These are phyloP conservation scores for Podaxis sp. DNA, from an alignment of 768 basidiomycete species.

Conservation along the genomic window DNA sequence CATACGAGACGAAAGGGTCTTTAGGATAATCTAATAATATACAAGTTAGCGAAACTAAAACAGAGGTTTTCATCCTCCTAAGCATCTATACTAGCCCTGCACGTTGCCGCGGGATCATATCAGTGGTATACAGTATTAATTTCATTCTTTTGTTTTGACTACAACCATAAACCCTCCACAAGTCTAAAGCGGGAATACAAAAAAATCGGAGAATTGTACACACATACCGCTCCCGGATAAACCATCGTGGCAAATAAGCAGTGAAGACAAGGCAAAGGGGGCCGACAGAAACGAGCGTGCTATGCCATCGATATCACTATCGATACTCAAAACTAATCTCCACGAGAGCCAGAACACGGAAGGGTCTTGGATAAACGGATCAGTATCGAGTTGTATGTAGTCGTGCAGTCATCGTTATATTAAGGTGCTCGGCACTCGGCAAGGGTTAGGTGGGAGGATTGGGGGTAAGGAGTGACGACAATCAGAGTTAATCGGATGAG, in stretches of 20 bases:
- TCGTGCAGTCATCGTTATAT: not conserved
- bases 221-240: conserved; percentile 6
- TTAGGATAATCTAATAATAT: not conserved
- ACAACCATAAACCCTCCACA: not conserved
- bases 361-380: not conserved
- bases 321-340: conserved; percentile 5
- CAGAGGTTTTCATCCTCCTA: not conserved
- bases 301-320: conserved; percentile 5
- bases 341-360: not conserved
- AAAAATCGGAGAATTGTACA: not conserved
- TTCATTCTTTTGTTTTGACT: conserved; percentile 8
- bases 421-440: conserved; percentile 3
- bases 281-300: not conserved
- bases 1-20: no score
- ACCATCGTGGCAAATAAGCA: not conserved
- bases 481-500: not conserved
- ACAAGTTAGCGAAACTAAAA: not conserved
- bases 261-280: not conserved
- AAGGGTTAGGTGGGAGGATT: not conserved
- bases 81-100: not conserved
- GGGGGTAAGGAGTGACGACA: not conserved
- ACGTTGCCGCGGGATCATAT: not conserved
- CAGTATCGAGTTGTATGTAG: not conserved
- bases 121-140: conserved; percentile 4
- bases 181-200: conserved; percentile 2